Conservation (phyloP, 2,329 filamentous ascomycete genomes). For the Amesomyces nigricolor region DNA sequence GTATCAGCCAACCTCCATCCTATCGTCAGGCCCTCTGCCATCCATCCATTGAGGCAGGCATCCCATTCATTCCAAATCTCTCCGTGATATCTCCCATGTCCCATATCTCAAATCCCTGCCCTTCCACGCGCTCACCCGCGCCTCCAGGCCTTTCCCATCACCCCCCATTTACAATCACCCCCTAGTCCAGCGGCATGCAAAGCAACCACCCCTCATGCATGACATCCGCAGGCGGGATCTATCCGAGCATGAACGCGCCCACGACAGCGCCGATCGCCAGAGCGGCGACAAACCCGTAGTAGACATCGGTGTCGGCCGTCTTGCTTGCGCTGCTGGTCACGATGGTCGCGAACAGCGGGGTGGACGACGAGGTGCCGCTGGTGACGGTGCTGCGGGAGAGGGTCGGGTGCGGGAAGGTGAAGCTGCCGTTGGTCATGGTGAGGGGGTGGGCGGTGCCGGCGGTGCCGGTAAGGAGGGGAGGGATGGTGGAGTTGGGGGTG, state of each 20-base stretch:
- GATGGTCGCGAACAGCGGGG: neutral
- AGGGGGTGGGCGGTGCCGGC: neutral
- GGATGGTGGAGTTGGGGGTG: too few relatives aligned
- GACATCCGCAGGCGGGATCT: too few relatives aligned
- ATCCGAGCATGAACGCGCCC: neutral
- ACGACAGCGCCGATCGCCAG: neutral
- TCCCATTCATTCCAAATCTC: neutral
- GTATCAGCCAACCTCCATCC: neutral
- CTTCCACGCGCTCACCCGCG: neutral
- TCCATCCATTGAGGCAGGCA: neutral
- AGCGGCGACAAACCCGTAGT: too few relatives aligned
- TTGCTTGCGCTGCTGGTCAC: constrained; percentile 3
- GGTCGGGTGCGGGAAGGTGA: neutral
- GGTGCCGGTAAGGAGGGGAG: neutral
- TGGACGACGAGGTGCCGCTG: neutral
- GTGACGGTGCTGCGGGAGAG: constrained; percentile 1
- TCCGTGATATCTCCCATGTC: neutral
- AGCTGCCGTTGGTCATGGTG: constrained; percentile 9
- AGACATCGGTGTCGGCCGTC: too few relatives aligned
- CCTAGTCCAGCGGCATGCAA: too few relatives aligned
- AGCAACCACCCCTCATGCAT: too few relatives aligned
- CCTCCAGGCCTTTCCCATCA: too few relatives aligned
- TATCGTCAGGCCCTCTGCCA: neutral
- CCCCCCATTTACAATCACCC: too few relatives aligned
- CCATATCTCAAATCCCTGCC: neutral